phyloP scores from a whole-genome alignment of 2,329 filamentous ascomycete genomes.

The Ophidiomyces ophidiicola region DNA sequence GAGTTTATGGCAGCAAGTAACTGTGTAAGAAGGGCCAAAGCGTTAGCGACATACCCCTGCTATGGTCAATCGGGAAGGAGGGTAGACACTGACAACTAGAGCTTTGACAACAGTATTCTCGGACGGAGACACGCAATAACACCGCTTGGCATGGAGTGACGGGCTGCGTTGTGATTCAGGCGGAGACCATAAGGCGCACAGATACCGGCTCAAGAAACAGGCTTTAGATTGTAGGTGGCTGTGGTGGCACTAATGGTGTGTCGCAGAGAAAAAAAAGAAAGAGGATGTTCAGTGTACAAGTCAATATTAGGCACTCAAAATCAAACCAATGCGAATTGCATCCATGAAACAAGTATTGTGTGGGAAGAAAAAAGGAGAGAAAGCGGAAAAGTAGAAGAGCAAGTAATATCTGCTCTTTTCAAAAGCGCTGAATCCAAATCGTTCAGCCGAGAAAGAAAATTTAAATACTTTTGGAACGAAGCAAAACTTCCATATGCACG shows the following conservation, averaged over 20 bases:
- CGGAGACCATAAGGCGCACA: background rate
- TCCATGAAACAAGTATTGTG: conserved; percentile 4
- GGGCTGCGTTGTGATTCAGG: conserved; percentile 11
- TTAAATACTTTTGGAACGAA: conserved; percentile 11
- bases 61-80: background rate
- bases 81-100: conserved; percentile 5
- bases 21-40: conserved; percentile 2
- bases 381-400: conserved; percentile 9
- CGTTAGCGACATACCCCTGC: conserved; percentile 1
- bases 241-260: too few species aligned
- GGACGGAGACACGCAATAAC: conserved; percentile 13
- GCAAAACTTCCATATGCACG: conserved; percentile 6
- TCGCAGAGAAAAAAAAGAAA: conserved; percentile 10
- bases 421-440: conserved; percentile 1
- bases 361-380: background rate
- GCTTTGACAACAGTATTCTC: background rate
- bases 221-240: background rate
- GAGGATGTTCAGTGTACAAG: conserved; percentile 4
- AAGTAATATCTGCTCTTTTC: conserved; percentile 10
- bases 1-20: conserved; percentile 1
- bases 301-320: conserved; percentile 9
- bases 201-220: conserved; percentile 7
- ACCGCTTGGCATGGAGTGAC: conserved; percentile 1
- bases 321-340: conserved; percentile 10
- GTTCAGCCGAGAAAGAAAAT: conserved; percentile 11